phyloP scores from a whole-genome alignment of 2,329 filamentous ascomycete species.

The Neonectria neomacrospora region DNA sequence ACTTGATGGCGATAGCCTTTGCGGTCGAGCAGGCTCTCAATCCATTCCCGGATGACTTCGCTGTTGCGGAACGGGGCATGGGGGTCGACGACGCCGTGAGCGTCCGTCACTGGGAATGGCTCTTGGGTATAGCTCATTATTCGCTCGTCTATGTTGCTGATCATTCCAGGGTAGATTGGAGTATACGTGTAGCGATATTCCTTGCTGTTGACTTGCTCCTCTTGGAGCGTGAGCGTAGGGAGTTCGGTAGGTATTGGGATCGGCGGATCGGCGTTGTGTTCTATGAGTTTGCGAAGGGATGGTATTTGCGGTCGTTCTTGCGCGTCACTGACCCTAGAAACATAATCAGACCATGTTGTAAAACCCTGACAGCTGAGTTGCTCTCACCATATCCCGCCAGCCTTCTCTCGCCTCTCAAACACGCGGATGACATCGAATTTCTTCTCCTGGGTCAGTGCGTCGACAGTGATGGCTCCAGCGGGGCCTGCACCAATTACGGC shows the following conservation, averaged over 20 bases:
- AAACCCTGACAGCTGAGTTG: neutral
- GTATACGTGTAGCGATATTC: neutral
- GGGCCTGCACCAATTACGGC: slow-evolving; percentile 34
- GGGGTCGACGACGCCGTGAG: slow-evolving; percentile 9
- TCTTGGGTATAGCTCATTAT: slow-evolving; percentile 32
- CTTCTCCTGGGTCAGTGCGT: slow-evolving; percentile 30
- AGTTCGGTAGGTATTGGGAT: too few species aligned
- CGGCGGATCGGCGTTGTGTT: too few species aligned
- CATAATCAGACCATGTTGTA: neutral
- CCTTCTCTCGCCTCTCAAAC: slow-evolving; percentile 26
- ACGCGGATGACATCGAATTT: slow-evolving; percentile 28
- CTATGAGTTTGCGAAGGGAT: neutral
- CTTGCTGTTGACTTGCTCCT: slow-evolving; percentile 2
- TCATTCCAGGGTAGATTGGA: neutral
- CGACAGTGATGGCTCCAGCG: slow-evolving; percentile 31
- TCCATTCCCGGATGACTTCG: slow-evolving; percentile 26
- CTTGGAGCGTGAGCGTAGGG: neutral
- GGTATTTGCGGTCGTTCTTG: slow-evolving; percentile 23
- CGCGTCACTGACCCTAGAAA: slow-evolving; percentile 21
- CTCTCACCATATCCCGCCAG: slow-evolving; percentile 29
- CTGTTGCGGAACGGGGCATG: slow-evolving; percentile 22
- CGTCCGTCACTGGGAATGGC: slow-evolving; percentile 16
- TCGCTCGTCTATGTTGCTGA: slow-evolving; percentile 26
- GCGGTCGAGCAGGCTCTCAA: slow-evolving; percentile 25
- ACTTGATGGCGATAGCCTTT: slow-evolving; percentile 14